These are phyloP conservation scores for Zymoseptoria crescenta DNA, from an alignment of 2,329 filamentous ascomycete species.

Conservation along the genomic window DNA sequence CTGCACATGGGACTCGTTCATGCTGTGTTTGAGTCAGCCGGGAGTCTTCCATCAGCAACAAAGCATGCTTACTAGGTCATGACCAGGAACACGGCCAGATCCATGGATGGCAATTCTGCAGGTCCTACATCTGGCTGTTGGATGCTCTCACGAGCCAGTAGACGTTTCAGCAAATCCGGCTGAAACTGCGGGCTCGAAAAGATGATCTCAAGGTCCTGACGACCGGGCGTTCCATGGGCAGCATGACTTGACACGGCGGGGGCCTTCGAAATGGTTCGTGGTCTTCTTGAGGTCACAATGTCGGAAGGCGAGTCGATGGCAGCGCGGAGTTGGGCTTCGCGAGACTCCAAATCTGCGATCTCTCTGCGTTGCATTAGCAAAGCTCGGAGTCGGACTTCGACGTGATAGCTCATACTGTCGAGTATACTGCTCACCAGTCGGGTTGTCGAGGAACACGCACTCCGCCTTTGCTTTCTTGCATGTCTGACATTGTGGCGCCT, in stretches of 20 bases:
- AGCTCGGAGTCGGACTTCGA: too few species aligned
- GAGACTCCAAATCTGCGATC: conserved; percentile 9
- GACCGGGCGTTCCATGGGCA: conserved; percentile 3
- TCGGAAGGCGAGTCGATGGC: background rate
- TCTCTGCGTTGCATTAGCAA: background rate
- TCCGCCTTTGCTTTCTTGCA: conserved; percentile 9
- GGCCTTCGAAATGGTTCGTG: conserved; percentile 1
- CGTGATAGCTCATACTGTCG: conserved; percentile 4
- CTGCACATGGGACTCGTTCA: conserved; percentile 11
- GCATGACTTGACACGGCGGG: conserved; percentile 2
- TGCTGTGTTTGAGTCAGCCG: background rate
- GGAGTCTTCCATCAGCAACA: background rate
- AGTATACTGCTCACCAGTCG: conserved; percentile 10
- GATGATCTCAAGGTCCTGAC: conserved; percentile 7
- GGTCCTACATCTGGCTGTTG: conserved; percentile 4
- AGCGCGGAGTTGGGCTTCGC: conserved; percentile 6
- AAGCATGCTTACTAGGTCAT: background rate
- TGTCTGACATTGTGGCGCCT: conserved; percentile 8
- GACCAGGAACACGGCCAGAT: conserved; percentile 1
- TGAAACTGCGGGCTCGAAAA: conserved; percentile 5
- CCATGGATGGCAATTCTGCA: conserved; percentile 5
- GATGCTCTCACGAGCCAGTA: conserved; percentile 4
- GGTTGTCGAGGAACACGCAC: conserved; percentile 11
- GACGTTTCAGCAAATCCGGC: conserved; percentile 1
- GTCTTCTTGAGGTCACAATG: background rate